Evolutionary conservation across 768 basidiomycete species (phyloP), one percentile per base, ranked within the genome.

Genomic region (Tephrocybe sp.): DNA sequence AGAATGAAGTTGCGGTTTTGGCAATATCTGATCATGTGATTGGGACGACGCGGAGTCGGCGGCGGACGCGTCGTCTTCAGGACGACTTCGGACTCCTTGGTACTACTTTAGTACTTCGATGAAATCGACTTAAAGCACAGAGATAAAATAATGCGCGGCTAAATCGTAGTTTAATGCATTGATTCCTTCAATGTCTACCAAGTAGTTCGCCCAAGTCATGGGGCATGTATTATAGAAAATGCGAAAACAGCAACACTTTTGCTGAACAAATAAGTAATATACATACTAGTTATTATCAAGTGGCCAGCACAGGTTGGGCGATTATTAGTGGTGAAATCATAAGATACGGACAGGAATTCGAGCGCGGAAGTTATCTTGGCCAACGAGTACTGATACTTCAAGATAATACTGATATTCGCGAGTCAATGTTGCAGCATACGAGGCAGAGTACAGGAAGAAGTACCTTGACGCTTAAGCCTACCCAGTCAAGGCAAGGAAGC

Each of bases 401-500:
- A 89, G 68, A 62, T 86, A 88, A 66, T 88, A 88, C 87, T 89
- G 58, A 15, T 25, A 52, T 41, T n/a, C 41, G 42, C 52, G 43
- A 44, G 32, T 59, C 21, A 59, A 50, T 26, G 34, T 37, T 34
- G 25, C 19, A 35, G 34, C 28, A 30, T 12, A 12, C 5, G 18
- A 19, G 36, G 16, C 36, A 21, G 12, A 12, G 28, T 31, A 52
- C 24, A 54, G 26, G 53, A 15, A 40, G 18, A 66, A 74, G 47
- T 59, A 87, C 87, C 76, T 86, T 83, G 41, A 89, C 80, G 44
- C 72, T 80, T 15, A 89, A 57, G 8, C 86, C 86, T 38, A 72
- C 69, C 83, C 86, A 87, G 48, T 86, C 78, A 45, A 87, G 76
- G 42, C 73, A 76, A 12, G 86, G 84, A 18, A 87, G 63, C 77